Evolutionary conservation across 495 filamentous ascomycete species (phyloP), one percentile per base, ranked within the genome.

Genomic region (Penicillium subrubescens): DNA sequence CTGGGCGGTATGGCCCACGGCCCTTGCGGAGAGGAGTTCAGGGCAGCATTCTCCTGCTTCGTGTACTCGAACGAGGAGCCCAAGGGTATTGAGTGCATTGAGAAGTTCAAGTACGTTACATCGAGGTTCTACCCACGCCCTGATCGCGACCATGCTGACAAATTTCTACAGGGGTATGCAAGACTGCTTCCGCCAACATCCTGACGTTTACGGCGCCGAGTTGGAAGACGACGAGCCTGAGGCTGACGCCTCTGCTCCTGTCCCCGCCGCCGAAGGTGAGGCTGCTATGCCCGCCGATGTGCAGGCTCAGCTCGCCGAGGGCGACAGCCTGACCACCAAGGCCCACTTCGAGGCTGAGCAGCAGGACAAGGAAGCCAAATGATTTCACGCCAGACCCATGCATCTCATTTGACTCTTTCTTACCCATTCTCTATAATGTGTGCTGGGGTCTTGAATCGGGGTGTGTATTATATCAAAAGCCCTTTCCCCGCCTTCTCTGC

Each of bases 1-100:
- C 81, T 99, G 27, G 95, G 95, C 54, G 95, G 95, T 31, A 99
- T 99, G 95, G 95, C 95, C 10, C 83, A 97, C 77, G 95, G 95
- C 0, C 96, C 96, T 39, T 99, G 94, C 75, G 95, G 96, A 34
- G 92, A 94, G 77, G 86, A 97, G 71, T 99, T 99, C 84, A 90
- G 87, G 79, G 88, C 86, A 5, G 95, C 95, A 0, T 99, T 99
- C 71, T 96, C 92, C 86, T 99, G 95, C 83, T 99, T 99, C 73
- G 91, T 99, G 8, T 96, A 89, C 81, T 95, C 91, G 5, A 87
- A 86, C 27, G 93, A 97, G 71, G 95, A 99, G 66, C 92, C 93
- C n/a, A 99, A 99, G 85, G 95, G 95, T 6, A 93, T 97, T 77
- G 95, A 98, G 63, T 99, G 95, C 79, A 96, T 99, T 74, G 93